These are phyloP conservation scores for Sarocladium strictum DNA, from an alignment of 2,329 filamentous ascomycete genomes.

Conservation along the genomic window DNA sequence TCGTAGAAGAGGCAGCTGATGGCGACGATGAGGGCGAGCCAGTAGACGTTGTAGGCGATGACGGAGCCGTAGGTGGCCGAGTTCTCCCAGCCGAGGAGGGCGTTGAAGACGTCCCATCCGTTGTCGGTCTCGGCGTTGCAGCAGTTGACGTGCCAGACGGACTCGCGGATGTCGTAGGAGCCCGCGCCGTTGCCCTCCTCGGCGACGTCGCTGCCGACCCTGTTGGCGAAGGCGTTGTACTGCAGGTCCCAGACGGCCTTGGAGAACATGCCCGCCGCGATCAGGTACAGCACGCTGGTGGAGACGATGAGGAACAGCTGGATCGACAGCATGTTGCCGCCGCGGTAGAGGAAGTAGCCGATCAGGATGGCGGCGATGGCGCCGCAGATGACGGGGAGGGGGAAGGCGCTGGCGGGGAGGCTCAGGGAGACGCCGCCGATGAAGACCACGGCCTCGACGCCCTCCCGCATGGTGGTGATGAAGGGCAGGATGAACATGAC, in stretches of 20 bases:
- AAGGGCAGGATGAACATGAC: constrained; percentile 74
- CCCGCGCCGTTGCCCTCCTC: constrained; percentile 55
- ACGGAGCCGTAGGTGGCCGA: constrained; percentile 75
- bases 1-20: constrained; percentile 62
- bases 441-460: constrained; percentile 74
- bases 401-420: constrained; percentile 62
- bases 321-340: constrained; percentile 24
- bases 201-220: constrained; percentile 49
- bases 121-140: constrained; percentile 60
- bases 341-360: constrained; percentile 62
- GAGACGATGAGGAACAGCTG: constrained; percentile 73
- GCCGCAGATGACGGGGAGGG: constrained; percentile 62
- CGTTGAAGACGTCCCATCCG: constrained; percentile 69
- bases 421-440: constrained; percentile 69
- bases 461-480: constrained; percentile 70
- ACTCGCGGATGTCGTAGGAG: constrained; percentile 69
- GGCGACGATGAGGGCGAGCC: constrained; percentile 60
- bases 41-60: constrained; percentile 75
- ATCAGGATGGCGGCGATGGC: constrained; percentile 55
- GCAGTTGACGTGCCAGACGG: constrained; percentile 76
- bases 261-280: constrained; percentile 75
- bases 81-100: constrained; percentile 61
- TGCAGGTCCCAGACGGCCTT: constrained; percentile 68
- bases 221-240: constrained; percentile 45
- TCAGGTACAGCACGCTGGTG: constrained; percentile 74